Evolutionary conservation across 768 basidiomycete genomes (phyloP), one percentile per base, ranked within the genome.

Genomic region (Termitomyces eurrhizus): DNA sequence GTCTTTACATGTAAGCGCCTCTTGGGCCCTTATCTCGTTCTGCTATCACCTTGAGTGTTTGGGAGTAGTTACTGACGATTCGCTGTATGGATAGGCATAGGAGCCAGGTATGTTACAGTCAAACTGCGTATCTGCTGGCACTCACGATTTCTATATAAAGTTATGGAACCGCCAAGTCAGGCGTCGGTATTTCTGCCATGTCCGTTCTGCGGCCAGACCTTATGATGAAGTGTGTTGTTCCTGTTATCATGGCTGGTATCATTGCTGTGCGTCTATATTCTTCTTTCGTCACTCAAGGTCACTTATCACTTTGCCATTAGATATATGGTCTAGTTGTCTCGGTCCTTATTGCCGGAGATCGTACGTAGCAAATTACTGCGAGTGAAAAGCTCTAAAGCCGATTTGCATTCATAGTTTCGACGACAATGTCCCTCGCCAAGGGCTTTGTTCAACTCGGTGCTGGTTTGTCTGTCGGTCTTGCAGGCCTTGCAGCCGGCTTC

Each of bases 221-320:
- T 69, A 95, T 98, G 92, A 96, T 98, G 92, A 94, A 89, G 82
- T 95, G 91, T 85, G 89, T 91, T 65, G 87, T 98, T 56, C 95
- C 95, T 50, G 95, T 98, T 74, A 90, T 99, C 77, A 98, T 98
- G 96, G 96, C 96, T 83, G 96, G 96, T 94, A 98, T 98, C 80
- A 97, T 98, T 78, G 96, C 92, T 74, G 96, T 98, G 67, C 66
- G 93, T 87, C 37, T 45, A 35, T 42, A 32, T 55, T n/a, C 18
- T 49, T 48, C 32, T 46, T 41, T 53, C 54, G 8, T 21, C 16
- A 21, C 33, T n/a, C 7, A 39, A 16, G 11, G 11, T 14, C 4
- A 13, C 46, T 61, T 35, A 12, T n/a, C 35, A 41, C 21, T 32
- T 60, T 5, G 37, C 60, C 42, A 37, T 26, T 66, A 93, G 95